Base-by-base conservation (phyloP, 1,139 yeast species). In the Diutina sp. region DNA sequence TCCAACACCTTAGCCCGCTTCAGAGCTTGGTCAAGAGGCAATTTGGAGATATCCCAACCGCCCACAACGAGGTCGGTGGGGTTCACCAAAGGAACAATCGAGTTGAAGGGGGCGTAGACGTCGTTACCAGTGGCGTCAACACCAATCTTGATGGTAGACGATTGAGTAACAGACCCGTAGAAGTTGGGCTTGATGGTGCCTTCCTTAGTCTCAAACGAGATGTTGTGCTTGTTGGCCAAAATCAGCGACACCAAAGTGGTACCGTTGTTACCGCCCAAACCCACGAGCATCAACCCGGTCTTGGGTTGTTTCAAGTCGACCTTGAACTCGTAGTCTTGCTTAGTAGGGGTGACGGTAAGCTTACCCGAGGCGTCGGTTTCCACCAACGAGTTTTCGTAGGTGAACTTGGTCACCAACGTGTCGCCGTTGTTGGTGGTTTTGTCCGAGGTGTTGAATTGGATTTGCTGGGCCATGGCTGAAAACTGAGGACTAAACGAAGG, bases 181-280 rank as follows among this genome's bases (percentile, higher is more conserved):
- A 90, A 90, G 74, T 90, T 90, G 60, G 97, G 90, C 68, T 85
- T 83, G 56, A 84, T 79, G 53, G 76, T 77, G 58, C 96, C 96
- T 61, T 84, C 87, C 75, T 90, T 90, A 66, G 87, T 90, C 67
- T 88, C 84, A 74, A 91, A 91, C 56, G 82, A 73, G 61, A 91
- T 72, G 61, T 87, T 79, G 71, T 87, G 80, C 67, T 87, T 89
- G 77, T 91, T 91, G 60, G 97, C 96, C 64, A 87, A 80, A 57
- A 86, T 79, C 21, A 97, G 86, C 56, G 95, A 90, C 59, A 90
- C 82, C 65, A 91, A 78, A 29, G 98, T 91, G 60, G 97, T 80
- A 72, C 98, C 98, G 68, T 91, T 91, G 78, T 91, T 91, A 73
- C 98, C 98, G 66, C 97, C 98, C 64, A 90, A 79, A 64, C 98